Conservation (phyloP, 2,329 filamentous ascomycete species). For the Sclerotinia minor region DNA sequence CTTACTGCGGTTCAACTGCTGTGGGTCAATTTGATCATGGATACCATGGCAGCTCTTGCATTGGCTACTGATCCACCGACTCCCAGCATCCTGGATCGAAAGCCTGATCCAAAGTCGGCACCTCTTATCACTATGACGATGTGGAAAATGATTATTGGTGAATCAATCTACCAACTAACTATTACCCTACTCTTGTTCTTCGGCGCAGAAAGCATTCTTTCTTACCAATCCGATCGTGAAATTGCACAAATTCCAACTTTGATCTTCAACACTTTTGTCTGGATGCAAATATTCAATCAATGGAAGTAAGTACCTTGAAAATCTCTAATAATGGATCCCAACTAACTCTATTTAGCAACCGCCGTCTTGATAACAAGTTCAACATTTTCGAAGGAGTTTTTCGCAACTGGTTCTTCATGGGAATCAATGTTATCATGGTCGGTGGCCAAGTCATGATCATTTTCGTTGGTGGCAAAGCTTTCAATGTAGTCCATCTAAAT, state of each 20-base stretch:
- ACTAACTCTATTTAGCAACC: conserved; percentile 59
- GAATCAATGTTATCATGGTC: conserved; percentile 83
- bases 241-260: conserved; percentile 67
- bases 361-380: conserved; percentile 89
- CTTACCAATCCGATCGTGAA: conserved; percentile 52
- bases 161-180: conserved; percentile 82
- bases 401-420: conserved; percentile 85
- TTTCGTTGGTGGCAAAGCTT: conserved; percentile 79
- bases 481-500: conserved; percentile 62
- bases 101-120: conserved; percentile 72
- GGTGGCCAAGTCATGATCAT: conserved; percentile 88
- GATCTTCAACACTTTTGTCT: conserved; percentile 97
- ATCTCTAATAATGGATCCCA: conserved; percentile 18
- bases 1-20: conserved; percentile 77
- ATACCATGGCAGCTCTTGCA: conserved; percentile 77
- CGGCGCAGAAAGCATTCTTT: conserved; percentile 62
- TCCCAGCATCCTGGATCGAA: conserved; percentile 66
- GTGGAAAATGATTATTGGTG: conserved; percentile 99
- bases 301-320: conserved; percentile 68
- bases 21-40: conserved; percentile 86
- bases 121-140: conserved; percentile 83
- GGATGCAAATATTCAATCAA: conserved; percentile 99
- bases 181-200: conserved; percentile 83
- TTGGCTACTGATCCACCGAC: conserved; percentile 74
- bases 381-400: conserved; percentile 91